phyloP scores from a whole-genome alignment of 2,329 filamentous ascomycete species.

The Apiospora pterosperma region DNA sequence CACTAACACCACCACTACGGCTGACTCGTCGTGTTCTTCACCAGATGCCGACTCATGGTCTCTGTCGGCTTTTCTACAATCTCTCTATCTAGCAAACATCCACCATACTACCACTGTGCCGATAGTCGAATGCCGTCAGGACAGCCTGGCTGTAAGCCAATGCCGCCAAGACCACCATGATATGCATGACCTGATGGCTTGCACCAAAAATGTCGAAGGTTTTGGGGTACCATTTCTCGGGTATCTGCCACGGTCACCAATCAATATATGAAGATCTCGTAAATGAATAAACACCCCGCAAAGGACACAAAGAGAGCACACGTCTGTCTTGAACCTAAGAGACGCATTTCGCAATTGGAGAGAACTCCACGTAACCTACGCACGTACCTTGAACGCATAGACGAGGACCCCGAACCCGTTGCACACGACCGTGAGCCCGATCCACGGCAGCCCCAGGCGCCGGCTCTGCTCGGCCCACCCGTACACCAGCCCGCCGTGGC shows the following conservation, averaged over 20 bases:
- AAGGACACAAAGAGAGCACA: neutral
- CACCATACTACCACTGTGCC: neutral
- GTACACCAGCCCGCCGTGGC: slow-evolving; percentile 32
- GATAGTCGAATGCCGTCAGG: slow-evolving; percentile 12
- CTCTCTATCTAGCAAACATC: neutral
- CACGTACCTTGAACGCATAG: slow-evolving; percentile 31
- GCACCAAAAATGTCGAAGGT: slow-evolving; percentile 43
- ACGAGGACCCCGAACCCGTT: slow-evolving; percentile 34
- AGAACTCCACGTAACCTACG: neutral
- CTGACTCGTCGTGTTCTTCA: neutral
- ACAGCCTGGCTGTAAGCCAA: slow-evolving; percentile 33
- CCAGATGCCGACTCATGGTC: neutral
- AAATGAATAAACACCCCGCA: neutral
- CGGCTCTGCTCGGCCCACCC: slow-evolving; percentile 29
- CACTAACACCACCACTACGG: neutral
- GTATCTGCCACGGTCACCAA: slow-evolving; percentile 29
- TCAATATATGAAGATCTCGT: neutral
- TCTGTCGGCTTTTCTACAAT: neutral
- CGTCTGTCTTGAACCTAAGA: too few relatives aligned
- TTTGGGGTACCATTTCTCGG: slow-evolving; percentile 39
- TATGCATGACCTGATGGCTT: slow-evolving; percentile 47
- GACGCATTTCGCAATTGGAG: too few relatives aligned
- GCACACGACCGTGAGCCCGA: slow-evolving; percentile 31
- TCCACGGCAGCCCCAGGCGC: slow-evolving; percentile 38
- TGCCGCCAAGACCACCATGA: slow-evolving; percentile 40